Conservation (phyloP, 257 asterid species). For the Echites panduratus region DNA sequence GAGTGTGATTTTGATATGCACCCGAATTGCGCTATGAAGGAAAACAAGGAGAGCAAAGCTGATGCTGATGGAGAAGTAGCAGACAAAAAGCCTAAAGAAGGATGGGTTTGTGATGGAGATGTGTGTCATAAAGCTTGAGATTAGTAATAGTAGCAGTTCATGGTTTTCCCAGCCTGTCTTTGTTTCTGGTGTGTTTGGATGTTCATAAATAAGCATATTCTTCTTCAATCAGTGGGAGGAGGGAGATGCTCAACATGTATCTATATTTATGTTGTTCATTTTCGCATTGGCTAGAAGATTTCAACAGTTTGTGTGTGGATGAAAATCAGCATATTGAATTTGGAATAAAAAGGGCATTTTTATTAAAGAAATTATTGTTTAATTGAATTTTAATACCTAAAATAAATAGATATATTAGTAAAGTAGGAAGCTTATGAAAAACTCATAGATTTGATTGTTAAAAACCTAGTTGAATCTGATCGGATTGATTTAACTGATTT, state of each 20-base stretch:
- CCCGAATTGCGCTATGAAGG: slow-evolving; percentile 51
- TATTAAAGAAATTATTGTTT: too few species aligned
- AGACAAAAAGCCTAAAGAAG: slow-evolving; percentile 17
- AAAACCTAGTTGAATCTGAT: too few species aligned
- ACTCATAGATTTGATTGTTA: too few species aligned
- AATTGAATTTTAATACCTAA: too few species aligned
- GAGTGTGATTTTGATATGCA: slow-evolving; percentile 72
- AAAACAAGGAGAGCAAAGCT: slow-evolving; percentile 10
- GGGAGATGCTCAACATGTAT: too few species aligned
- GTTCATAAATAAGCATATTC: too few species aligned
- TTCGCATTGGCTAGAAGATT: not conserved
- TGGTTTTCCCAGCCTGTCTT: not conserved
- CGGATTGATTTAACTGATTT: too few species aligned
- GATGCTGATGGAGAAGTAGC: not conserved
- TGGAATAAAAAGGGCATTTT: too few species aligned
- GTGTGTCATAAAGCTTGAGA: slow-evolving; percentile 22
- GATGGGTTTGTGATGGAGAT: slow-evolving; percentile 27
- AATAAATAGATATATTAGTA: too few species aligned
- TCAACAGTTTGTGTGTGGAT: not conserved
- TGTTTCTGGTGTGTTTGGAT: too few species aligned
- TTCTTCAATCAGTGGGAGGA: not conserved
- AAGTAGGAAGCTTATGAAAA: too few species aligned
- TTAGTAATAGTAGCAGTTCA: not conserved
- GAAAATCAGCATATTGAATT: too few species aligned
- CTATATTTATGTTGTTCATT: not conserved